Base-by-base conservation (phyloP, 108 stramenopile species). In the Schizochytrium sp. region DNA sequence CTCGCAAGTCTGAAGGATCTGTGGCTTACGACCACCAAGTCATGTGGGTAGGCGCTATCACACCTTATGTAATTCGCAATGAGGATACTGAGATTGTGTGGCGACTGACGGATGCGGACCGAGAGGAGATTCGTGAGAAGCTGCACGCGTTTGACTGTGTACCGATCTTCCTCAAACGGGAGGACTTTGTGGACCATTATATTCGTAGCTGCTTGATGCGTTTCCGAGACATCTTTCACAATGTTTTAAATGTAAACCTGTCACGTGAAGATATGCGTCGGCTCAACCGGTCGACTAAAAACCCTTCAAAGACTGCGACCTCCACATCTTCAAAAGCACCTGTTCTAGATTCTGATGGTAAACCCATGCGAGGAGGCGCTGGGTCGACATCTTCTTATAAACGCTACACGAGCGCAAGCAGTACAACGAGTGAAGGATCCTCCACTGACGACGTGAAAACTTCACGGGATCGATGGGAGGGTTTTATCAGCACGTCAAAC, bases 171-270 rank as follows among this genome's bases (percentile, higher is more conserved):
- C 91, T 99, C 59, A 89, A 94, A 59, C 83, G 91, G 19, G 94
- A 93, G 2, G 88, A 91, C 45, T 64, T 88, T 46, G 88, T 96
- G 91, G 91, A 93, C 53, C 94, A 96, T 93, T 99, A 99, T 89
- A 92, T 96, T 56, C 97, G 98, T 44, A 97, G 96, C 90, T 99
- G 99, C 92, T 98, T 98, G 92, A 96, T 97, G 91, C 96, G 98
- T 40, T 89, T 99, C 28, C 98, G 99, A 98, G 98, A 98, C 3
- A 94, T 95, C 57, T 98, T 99, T 90, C 99, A 99, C 92, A 99
- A 99, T 88, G 97, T 99, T 60, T 97, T 98, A 69, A 73, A 96
- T 61, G 87, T 98, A 10, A 97, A 72, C 28, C n/a, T 91, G 89
- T 50, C 72, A 55, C 56, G 17, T 17, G 44, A 59, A 46, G 76